Base-by-base conservation (phyloP, 345 rosid species). In the Eucalyptus tenuipes region DNA sequence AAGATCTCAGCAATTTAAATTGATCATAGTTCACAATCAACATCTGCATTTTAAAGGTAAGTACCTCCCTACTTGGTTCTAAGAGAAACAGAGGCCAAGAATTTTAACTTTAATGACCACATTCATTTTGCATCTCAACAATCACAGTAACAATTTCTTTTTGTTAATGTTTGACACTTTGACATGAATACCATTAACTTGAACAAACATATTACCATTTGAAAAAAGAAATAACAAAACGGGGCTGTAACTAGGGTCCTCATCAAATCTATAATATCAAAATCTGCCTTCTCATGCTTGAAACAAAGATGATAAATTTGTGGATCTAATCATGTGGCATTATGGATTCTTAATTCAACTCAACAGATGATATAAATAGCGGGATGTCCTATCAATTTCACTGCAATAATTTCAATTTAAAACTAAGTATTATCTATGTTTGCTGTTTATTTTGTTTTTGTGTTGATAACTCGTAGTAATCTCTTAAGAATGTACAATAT, bases 201-300 rank as follows among this genome's bases (percentile, higher is more conserved):
- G 71, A 64, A 64, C 16, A 64, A 6, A n/a, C 17, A 64, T 13
- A 14, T 25, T 27, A 59, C 2, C n/a, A 59, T 59, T 59, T 59
- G 7, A 59, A 59, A 25, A 50, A 27, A 50, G 0, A 27, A 25
- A 59, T 11, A 59, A 59, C 31, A 59, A 59, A 27, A 59, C 4
- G 0, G 4, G 14, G n/a, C n/a, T 57, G 14, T 57, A 0, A 57
- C 2, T 57, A 0, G 29, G 29, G 64, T 57, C 64, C 64, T 25
- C 27, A 1, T 57, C n/a, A 57, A 57, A 57, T 57, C 64, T 57
- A 25, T 5, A 25, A 5, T 57, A 57, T 59, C n/a, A 59, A 27
- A 59, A 59, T 59, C 66, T 27, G 4, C 31, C 13, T 59, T 59
- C 15, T 59, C 66, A 59, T 59, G n/a, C 64, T 57, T 10, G 64